Evolutionary conservation across 2,329 filamentous ascomycete species (phyloP).

Genomic region (Xylariales sp.): DNA sequence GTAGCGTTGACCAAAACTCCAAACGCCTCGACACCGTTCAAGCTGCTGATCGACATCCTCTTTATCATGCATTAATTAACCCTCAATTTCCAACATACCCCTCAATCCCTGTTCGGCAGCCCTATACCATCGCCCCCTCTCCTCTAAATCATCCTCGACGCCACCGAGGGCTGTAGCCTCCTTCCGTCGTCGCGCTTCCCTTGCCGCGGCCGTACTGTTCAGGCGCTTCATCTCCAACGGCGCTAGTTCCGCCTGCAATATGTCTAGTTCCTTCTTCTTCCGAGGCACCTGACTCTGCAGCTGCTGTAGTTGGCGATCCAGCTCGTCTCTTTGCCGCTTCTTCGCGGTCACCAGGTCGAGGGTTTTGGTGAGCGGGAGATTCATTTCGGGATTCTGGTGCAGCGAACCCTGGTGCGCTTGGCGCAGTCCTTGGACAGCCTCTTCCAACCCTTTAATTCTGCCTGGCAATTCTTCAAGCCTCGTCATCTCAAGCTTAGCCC

Average conservation of each 20-base stretch:
- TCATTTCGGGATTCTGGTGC: constrained; percentile 41
- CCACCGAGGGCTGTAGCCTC: constrained; percentile 63
- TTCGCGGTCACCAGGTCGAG: constrained; percentile 45
- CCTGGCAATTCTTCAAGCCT: constrained; percentile 47
- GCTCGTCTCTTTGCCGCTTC: constrained; percentile 47
- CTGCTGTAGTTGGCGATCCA: constrained; percentile 60
- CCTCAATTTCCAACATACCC: constrained; percentile 53
- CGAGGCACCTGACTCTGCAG: constrained; percentile 58
- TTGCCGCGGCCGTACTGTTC: constrained; percentile 62
- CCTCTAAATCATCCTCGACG: constrained; percentile 68
- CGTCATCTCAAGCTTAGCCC: constrained; percentile 42
- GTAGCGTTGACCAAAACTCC: no score
- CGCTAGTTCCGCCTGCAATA: constrained; percentile 62
- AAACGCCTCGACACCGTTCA: no score
- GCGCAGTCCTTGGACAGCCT: constrained; percentile 40
- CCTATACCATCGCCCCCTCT: constrained; percentile 69
- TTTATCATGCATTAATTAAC: no score
- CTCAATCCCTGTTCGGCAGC: constrained; percentile 61
- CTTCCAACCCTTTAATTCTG: constrained; percentile 44
- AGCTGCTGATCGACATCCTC: no score
- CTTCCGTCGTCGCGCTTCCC: constrained; percentile 62
- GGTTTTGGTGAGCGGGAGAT: constrained; percentile 55
- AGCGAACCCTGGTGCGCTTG: constrained; percentile 31
- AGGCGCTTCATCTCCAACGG: constrained; percentile 64
- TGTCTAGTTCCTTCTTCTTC: constrained; percentile 63